These are phyloP conservation scores for Carallia pectinifolia DNA, from an alignment of 345 rosid genomes.

Conservation along the genomic window DNA sequence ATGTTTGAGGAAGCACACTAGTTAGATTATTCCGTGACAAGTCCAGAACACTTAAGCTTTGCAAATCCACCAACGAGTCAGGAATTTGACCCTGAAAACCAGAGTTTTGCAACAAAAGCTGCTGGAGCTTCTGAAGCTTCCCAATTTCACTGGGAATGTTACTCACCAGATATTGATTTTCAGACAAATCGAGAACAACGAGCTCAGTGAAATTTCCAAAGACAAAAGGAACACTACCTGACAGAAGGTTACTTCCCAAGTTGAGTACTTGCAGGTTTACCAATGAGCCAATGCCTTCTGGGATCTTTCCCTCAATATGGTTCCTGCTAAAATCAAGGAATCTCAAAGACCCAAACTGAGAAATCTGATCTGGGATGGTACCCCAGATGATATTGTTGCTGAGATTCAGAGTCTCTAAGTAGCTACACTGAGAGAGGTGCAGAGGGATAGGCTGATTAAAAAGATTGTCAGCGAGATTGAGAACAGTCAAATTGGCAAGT, in stretches of 20 bases:
- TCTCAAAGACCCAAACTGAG: conserved; percentile 20
- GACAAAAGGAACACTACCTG: conserved; percentile 37
- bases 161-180: conserved; percentile 59
- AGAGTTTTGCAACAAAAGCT: conserved; percentile 68
- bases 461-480: conserved; percentile 73
- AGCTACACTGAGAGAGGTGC: conserved; percentile 61
- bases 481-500: conserved; percentile 54
- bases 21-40: conserved; percentile 76
- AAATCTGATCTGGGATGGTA: conserved; percentile 36
- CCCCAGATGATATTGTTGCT: conserved; percentile 36
- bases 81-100: conserved; percentile 80
- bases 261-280: conserved; percentile 27
- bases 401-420: conserved; percentile 35
- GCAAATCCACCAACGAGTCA: conserved; percentile 56
- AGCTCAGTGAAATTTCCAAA: conserved; percentile 73
- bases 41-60: conserved; percentile 60
- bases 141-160: conserved; percentile 72
- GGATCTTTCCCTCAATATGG: conserved; percentile 27
- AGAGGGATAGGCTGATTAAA: conserved; percentile 88
- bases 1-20: conserved; percentile 50
- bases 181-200: conserved; percentile 75
- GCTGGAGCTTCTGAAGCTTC: conserved; percentile 66
- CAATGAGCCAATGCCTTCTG: conserved; percentile 27
- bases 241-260: conserved; percentile 32
- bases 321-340: conserved; percentile 30